Evolutionary conservation across 441 rosid genomes (phyloP).

Genomic region (Raphanus hybrid): DNA sequence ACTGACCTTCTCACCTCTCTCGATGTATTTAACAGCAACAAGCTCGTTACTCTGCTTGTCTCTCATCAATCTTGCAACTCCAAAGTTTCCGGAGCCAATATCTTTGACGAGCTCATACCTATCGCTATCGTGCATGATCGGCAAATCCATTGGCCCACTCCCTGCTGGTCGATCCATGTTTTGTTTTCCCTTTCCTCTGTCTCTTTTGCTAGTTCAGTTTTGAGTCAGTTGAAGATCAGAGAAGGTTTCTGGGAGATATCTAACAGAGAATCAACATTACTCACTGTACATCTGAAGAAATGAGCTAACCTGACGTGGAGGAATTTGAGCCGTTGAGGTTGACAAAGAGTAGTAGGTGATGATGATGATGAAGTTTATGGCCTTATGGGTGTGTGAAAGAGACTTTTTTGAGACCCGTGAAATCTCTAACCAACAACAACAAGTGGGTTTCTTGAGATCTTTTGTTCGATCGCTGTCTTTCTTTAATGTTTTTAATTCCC

Average conservation of each 20-base stretch:
- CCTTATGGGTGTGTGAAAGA: slow-evolving; percentile 46
- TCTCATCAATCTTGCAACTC: slow-evolving; percentile 93
- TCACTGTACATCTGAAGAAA: slow-evolving; percentile 24
- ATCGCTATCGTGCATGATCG: slow-evolving; percentile 96
- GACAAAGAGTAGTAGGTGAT: slow-evolving; percentile 9
- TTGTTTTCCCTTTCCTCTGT: slow-evolving; percentile 12
- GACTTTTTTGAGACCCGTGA: slow-evolving; percentile 64
- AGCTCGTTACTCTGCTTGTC: slow-evolving; percentile 81
- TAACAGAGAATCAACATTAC: slow-evolving; percentile 20
- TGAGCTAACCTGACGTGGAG: slow-evolving; percentile 46
- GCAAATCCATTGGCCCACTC: slow-evolving; percentile 91
- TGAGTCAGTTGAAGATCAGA: neutral
- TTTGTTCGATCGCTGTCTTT: slow-evolving; percentile 13
- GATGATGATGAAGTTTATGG: slow-evolving; percentile 24
- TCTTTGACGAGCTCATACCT: slow-evolving; percentile 88
- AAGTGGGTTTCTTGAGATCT: slow-evolving; percentile 45
- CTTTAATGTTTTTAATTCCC: slow-evolving; percentile 23
- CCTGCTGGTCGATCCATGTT: slow-evolving; percentile 76
- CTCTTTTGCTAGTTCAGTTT: neutral
- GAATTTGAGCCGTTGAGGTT: slow-evolving; percentile 34
- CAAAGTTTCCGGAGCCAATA: slow-evolving; percentile 95
- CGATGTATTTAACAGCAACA: slow-evolving; percentile 97
- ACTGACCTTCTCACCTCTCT: slow-evolving; percentile 99
- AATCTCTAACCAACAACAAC: slow-evolving; percentile 50
- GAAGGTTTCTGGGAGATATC: slow-evolving; percentile 12